Base-by-base conservation (phyloP, 805 yeast genomes). In the Yarrowia keelungensis region DNA sequence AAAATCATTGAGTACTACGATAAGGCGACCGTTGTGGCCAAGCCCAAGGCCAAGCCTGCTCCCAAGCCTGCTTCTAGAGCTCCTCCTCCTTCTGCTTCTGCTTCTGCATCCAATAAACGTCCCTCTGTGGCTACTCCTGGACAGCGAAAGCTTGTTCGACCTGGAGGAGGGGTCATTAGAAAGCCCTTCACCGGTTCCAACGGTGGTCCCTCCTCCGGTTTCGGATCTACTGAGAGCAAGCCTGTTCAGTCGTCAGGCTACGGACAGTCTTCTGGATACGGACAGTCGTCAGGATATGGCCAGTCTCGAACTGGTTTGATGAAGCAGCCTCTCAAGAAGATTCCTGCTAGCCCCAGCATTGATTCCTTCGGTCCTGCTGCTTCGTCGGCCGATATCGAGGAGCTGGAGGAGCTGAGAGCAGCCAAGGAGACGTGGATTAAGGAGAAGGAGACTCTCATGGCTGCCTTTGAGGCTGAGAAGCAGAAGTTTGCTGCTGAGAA, bases 1-100 rank as follows among this genome's bases (percentile, higher is more conserved):
- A 91, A 92, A 74, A 89, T 94, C 45, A 80, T 80, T 50, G 89
- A 87, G 39, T 85, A 84, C 65, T 84, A 73, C 71, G 87, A 86
- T 65, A 76, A 79, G 11, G 91, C 87, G 0, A 81, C 81, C 45
- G 90, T 90, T 0, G 83, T 82, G 45, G 83, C 85, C 3, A 81
- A 80, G 70, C 71, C 79, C 1, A 74, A 76, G 68, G 72, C 77
- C 35, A 75, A 70, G 32, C 73, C 78, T 14, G 68, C 75, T 1
- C 59, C 77, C 39, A 78, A n/a, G 38, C 49, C 71, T 32, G 72
- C 72, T 46, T 8, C 65, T 3, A 22, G 65, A 26, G 70, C 72
- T 16, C 49, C 39, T 42, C 68, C 72, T 38, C 51, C 73, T 51
- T 56, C 71, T 50, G 68, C 71, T 41, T 64, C 72, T 11, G 54